phyloP scores from a whole-genome alignment of 2,329 filamentous ascomycete species.

The Neofusicoccum parvum region DNA sequence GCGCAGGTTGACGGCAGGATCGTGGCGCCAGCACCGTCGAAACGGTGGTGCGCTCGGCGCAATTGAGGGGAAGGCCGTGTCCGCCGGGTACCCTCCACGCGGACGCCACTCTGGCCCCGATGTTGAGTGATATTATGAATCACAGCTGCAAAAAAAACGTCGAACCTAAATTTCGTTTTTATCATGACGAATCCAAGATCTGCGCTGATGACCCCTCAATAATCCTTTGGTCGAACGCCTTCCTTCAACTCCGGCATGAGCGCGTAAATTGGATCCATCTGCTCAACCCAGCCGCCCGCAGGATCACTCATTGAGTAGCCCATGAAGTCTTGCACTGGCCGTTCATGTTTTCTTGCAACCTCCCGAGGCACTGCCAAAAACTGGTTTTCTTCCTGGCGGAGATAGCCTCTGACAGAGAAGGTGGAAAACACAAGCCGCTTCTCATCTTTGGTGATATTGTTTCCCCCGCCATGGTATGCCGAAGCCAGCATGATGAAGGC shows the following conservation, averaged over 20 bases:
- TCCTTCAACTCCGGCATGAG: slow-evolving; percentile 22
- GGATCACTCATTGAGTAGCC: slow-evolving; percentile 28
- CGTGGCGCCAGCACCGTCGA: not conserved
- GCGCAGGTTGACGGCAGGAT: not conserved
- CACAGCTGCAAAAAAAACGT: too few relatives aligned
- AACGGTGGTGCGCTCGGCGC: not conserved
- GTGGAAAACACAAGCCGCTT: slow-evolving; percentile 12
- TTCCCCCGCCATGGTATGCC: slow-evolving; percentile 24
- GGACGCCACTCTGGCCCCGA: too few relatives aligned
- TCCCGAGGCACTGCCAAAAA: slow-evolving; percentile 34
- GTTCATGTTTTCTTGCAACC: slow-evolving; percentile 27
- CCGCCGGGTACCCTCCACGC: too few relatives aligned
- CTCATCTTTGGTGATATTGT: slow-evolving; percentile 19
- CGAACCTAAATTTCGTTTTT: too few relatives aligned
- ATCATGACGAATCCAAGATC: too few relatives aligned
- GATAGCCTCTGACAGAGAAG: slow-evolving; percentile 12
- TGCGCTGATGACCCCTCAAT: not conserved
- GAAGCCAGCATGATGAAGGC: slow-evolving; percentile 25
- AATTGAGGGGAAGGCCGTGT: not conserved
- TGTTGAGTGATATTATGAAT: too few relatives aligned
- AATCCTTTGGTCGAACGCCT: slow-evolving; percentile 1
- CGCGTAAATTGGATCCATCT: slow-evolving; percentile 24
- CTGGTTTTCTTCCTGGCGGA: slow-evolving; percentile 41
- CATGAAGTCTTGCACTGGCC: slow-evolving; percentile 25
- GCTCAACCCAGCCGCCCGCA: slow-evolving; percentile 23